Base-by-base conservation (phyloP, 2,329 filamentous ascomycete species). In the Pseudogymnoascus sp. region DNA sequence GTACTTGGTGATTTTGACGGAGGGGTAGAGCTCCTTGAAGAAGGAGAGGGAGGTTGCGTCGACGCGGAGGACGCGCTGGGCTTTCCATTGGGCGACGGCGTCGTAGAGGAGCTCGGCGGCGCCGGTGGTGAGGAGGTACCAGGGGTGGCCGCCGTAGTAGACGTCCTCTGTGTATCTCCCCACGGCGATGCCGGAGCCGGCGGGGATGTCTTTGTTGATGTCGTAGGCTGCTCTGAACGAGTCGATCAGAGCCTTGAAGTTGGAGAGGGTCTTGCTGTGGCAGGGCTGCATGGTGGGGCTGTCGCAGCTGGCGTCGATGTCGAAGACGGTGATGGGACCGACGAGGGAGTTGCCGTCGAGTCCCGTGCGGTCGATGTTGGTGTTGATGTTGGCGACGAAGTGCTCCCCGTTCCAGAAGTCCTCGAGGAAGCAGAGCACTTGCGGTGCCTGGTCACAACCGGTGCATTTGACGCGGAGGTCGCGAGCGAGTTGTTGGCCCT, bases 71-170 rank as follows among this genome's bases (percentile, higher is more conserved):
- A 79, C 86, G 1, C 84, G 86, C 23, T 79, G 74, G 40, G 78
- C 75, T 65, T 87, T 80, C 88, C 89, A 93, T 60, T 88, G 85
- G 67, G 88, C 87, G 1, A 92, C 70, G 0, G 90, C 88, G 69
- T 89, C 87, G 73, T 92, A 93, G 2, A 96, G 82, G 71, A 90
- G 87, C 75, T 95, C 90, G 2, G 90, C 91, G 0, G 89, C 89
- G 1, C 88, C 89, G 31, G 91, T 79, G 1, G 88, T 93, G 69
- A 82, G 82, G 13, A 93, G 80, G 69, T 91, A 90, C 90, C 90
- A 95, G 1, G 90, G 90, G 73, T 95, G 91, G 1, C 89, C 90
- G 65, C 85, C 84, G 73, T 87, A 88, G 75, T 93, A 95, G 3
- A 79, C 75, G 68, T 96, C 90, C 73, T 90, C 88, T 0, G 85